phyloP scores from a whole-genome alignment of 768 basidiomycete species.

The Paxillus involutus region DNA sequence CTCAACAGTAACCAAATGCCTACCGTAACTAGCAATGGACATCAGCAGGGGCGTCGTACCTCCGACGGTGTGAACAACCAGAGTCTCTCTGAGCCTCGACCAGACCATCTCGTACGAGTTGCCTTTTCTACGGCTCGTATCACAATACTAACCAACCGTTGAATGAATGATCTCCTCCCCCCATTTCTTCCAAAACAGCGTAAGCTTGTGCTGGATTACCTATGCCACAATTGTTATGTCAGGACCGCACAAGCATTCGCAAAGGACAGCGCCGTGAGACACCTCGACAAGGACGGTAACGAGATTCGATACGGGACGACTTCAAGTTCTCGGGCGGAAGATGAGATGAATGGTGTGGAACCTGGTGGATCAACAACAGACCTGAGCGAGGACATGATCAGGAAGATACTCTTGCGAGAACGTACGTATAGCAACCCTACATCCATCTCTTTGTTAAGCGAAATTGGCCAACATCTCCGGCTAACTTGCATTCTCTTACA shows the following conservation, averaged over 20 bases:
- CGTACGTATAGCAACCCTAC: conserved; percentile 37
- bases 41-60: conserved; percentile 5
- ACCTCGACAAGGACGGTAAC: conserved; percentile 71
- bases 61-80: conserved; percentile 18
- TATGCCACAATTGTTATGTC: conserved; percentile 73
- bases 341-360: not conserved
- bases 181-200: conserved; percentile 41
- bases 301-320: conserved; percentile 40
- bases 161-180: not conserved
- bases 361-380: conserved; percentile 21
- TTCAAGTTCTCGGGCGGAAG: conserved; percentile 13
- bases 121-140: not conserved
- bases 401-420: conserved; percentile 52
- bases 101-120: conserved; percentile 44
- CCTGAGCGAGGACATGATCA: conserved; percentile 40
- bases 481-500: conserved; percentile 2
- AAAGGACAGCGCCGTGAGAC: conserved; percentile 58
- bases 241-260: conserved; percentile 68
- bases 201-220: conserved; percentile 71
- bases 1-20: conserved; percentile 11
- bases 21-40: conserved; percentile 17
- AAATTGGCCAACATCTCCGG: not conserved
- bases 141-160: not conserved
- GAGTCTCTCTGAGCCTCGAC: conserved; percentile 32
- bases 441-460: not conserved